phyloP scores from a whole-genome alignment of 768 basidiomycete species.

The Auricularia cornea region DNA sequence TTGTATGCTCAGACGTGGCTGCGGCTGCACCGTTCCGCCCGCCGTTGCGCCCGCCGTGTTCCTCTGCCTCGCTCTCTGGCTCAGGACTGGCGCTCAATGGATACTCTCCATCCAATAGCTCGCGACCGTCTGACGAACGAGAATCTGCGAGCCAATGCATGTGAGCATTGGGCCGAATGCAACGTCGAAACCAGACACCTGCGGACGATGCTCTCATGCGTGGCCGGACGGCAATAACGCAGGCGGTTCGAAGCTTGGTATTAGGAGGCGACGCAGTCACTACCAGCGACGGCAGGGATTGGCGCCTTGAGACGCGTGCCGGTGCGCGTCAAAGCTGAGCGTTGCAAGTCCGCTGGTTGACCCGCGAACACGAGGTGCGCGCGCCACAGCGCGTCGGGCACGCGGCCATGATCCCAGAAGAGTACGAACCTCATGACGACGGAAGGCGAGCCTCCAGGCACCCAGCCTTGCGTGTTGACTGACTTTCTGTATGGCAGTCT shows the following conservation, averaged over 20 bases:
- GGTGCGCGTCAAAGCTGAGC: not conserved
- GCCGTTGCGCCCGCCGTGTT: constrained; percentile 9
- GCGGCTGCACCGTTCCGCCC: constrained; percentile 7
- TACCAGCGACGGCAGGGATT: too few relatives aligned
- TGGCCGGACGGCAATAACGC: too few relatives aligned
- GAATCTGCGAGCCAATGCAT: not conserved
- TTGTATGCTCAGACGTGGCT: not conserved
- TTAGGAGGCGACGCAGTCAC: too few relatives aligned
- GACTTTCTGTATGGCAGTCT: not conserved
- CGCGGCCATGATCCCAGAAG: not conserved
- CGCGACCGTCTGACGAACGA: not conserved
- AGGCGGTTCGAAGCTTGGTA: too few relatives aligned
- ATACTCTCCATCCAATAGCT: not conserved
- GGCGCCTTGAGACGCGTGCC: not conserved
- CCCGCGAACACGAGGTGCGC: not conserved
- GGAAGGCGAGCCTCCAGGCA: not conserved
- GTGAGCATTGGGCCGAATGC: too few relatives aligned
- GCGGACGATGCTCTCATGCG: too few relatives aligned
- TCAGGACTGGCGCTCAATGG: not conserved
- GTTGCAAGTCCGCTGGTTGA: not conserved
- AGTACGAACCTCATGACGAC: not conserved
- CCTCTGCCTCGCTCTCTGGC: constrained; percentile 5
- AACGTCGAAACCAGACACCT: too few relatives aligned
- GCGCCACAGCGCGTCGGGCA: not conserved
- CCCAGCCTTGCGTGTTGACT: too few relatives aligned